Evolutionary conservation across 257 asterid genomes (phyloP), one percentile per base, ranked within the genome.

Genomic region (Buddleja alternifolia): DNA sequence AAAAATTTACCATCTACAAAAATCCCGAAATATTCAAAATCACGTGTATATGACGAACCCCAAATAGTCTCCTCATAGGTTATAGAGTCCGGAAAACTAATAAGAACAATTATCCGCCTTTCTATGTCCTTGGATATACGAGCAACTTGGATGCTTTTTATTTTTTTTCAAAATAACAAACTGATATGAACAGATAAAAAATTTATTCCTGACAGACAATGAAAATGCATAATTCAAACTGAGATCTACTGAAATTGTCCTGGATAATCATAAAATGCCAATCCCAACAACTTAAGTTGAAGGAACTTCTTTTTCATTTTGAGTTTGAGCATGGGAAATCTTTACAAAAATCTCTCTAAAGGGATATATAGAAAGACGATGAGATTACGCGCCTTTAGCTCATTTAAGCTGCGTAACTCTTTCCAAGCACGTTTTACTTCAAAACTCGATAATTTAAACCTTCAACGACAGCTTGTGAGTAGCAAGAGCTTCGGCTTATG

Each of bases 401-500:
- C 75, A 36, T 39, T 14, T 10, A 42, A 21, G 53, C 47, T 65
- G 9, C 24, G 45, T 23, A 25, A 60, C 40, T 41, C 64, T 42
- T 47, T 57, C 57, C 50, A 25, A n/a, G 51, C 51, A n/a, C 23
- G 36, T 48, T 60, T 36, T n/a, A n/a, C 42, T 63, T 56, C 54
- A 69, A 62, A 29, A 29, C 41, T 17, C 51, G 42, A 67, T 67
- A 57, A 21, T 64, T 77, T 79, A 87, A 75, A 92, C 88, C 71
- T 85, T 89, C 83, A 87, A 60, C 9, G 96, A 76, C 36, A 89
- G 53, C 77, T 85, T 91, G 77, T 87, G 95, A 12, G 98, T 96
- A 41, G 93, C 93, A 77, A 88, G 91, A 56, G 95, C 97, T 78
- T 90, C 95, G 4, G 97, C 85, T 83, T 88, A 93, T 11, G 98